Conservation (phyloP, 2,329 filamentous ascomycete genomes). For the Aspergillus alliaceus region DNA sequence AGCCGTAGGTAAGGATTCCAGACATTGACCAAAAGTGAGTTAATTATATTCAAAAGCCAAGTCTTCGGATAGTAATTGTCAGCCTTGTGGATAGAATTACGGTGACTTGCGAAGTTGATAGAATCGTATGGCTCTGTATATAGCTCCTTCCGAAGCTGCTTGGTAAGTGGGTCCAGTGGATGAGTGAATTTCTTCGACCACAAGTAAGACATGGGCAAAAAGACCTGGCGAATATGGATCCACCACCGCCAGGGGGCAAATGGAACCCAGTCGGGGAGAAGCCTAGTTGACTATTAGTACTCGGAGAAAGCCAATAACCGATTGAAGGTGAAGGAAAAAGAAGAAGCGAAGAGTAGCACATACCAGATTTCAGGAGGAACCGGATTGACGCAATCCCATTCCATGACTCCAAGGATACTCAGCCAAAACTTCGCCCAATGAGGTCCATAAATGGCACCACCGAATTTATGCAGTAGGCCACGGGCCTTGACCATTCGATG, state of each 20-base stretch:
- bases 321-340: background rate
- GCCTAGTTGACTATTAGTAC: constrained; percentile 37
- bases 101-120: constrained; percentile 74
- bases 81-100: constrained; percentile 74
- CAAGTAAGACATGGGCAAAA: constrained; percentile 84
- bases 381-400: constrained; percentile 94
- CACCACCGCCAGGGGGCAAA: constrained; percentile 93
- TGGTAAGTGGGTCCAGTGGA: constrained; percentile 72
- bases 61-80: constrained; percentile 96
- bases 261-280: constrained; percentile 86
- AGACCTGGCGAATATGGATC: constrained; percentile 98
- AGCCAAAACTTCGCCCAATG: constrained; percentile 99
- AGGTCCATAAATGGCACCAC: constrained; percentile 78
- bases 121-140: constrained; percentile 75
- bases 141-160: constrained; percentile 74
- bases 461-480: constrained; percentile 76
- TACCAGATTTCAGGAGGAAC: constrained; percentile 89
- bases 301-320: background rate
- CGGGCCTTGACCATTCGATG: constrained; percentile 83
- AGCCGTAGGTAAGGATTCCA: constrained; percentile 78
- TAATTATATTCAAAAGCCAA: constrained; percentile 74
- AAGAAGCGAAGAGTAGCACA: constrained; percentile 18
- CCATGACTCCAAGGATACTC: constrained; percentile 74
- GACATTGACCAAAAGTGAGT: constrained; percentile 75
- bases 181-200: constrained; percentile 81